Conservation (phyloP, 345 rosid genomes). For the Eucalyptus marginata region DNA sequence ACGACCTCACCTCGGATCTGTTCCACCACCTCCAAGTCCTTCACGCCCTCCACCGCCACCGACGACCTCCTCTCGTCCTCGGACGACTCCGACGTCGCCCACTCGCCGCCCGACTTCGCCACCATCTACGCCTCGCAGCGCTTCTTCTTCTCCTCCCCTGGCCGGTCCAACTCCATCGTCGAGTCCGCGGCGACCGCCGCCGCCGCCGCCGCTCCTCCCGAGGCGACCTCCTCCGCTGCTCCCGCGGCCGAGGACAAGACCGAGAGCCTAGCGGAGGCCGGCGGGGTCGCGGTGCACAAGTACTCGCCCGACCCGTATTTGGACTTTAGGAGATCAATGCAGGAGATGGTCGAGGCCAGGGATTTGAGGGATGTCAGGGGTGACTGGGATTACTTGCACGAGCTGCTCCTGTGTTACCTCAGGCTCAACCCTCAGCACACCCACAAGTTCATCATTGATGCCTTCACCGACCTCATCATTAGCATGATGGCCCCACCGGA, state of each 20-base stretch:
- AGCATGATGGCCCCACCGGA: neutral
- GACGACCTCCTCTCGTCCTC: conserved; percentile 2
- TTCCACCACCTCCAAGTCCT: conserved; percentile 19
- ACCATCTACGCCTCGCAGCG: conserved; percentile 77
- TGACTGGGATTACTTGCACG: conserved; percentile 63
- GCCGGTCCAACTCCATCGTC: conserved; percentile 74
- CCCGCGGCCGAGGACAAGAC: neutral
- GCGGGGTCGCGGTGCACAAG: conserved; percentile 50
- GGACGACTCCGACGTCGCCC: conserved; percentile 4
- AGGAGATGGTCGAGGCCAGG: conserved; percentile 83
- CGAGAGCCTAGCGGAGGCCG: neutral
- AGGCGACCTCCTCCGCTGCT: neutral
- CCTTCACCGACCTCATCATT: conserved; percentile 63
- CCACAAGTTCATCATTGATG: conserved; percentile 60
- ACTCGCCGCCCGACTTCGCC: conserved; percentile 42
- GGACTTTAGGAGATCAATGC: conserved; percentile 81
- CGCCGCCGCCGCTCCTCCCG: neutral
- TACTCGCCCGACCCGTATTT: conserved; percentile 66
- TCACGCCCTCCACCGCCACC: conserved; percentile 18
- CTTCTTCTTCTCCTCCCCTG: conserved; percentile 90
- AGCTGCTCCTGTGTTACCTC: conserved; percentile 66
- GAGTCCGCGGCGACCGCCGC: conserved; percentile 19
- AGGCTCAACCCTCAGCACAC: conserved; percentile 53
- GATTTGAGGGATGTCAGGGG: conserved; percentile 22
- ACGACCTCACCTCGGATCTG: neutral